Conservation (phyloP, 495 filamentous ascomycete species). For the Neurospora sp. region DNA sequence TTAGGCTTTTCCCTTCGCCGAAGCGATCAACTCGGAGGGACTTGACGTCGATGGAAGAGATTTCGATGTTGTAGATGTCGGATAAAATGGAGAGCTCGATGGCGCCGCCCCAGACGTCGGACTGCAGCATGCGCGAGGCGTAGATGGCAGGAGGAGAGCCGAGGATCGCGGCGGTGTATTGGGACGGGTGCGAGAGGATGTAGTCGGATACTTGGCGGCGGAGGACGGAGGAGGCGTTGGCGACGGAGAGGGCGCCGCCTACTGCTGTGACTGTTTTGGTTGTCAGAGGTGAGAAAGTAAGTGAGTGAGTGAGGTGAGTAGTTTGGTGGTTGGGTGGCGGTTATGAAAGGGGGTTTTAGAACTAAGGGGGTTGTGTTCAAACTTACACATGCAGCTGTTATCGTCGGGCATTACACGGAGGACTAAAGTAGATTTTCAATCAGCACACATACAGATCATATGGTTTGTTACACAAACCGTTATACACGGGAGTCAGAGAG, state of each 20-base stretch:
- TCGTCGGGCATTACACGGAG: constrained; percentile 96
- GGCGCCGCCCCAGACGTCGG: constrained; percentile 80
- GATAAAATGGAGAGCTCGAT: constrained; percentile 84
- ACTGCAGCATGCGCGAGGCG: constrained; percentile 72
- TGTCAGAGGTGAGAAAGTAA: background rate
- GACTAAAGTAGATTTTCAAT: constrained; percentile 30
- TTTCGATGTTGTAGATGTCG: constrained; percentile 78
- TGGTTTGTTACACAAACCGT: background rate
- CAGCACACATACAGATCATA: background rate
- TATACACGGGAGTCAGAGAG: background rate
- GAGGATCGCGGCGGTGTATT: constrained; percentile 67
- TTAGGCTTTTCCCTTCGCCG: constrained; percentile 59
- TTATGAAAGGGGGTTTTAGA: no score
- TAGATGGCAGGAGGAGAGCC: constrained; percentile 68
- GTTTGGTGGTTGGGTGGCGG: background rate
- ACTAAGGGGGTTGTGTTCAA: background rate
- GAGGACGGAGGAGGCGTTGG: constrained; percentile 41
- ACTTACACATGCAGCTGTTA: constrained; percentile 72
- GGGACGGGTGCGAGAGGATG: constrained; percentile 61
- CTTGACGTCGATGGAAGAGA: constrained; percentile 68
- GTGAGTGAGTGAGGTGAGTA: background rate
- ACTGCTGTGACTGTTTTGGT: constrained; percentile 58
- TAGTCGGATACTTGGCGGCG: constrained; percentile 72
- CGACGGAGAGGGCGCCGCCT: constrained; percentile 52
- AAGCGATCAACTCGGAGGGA: constrained; percentile 52